These are phyloP conservation scores for Priceomyces haplophilus DNA, from an alignment of 805 yeast genomes.

Conservation along the genomic window DNA sequence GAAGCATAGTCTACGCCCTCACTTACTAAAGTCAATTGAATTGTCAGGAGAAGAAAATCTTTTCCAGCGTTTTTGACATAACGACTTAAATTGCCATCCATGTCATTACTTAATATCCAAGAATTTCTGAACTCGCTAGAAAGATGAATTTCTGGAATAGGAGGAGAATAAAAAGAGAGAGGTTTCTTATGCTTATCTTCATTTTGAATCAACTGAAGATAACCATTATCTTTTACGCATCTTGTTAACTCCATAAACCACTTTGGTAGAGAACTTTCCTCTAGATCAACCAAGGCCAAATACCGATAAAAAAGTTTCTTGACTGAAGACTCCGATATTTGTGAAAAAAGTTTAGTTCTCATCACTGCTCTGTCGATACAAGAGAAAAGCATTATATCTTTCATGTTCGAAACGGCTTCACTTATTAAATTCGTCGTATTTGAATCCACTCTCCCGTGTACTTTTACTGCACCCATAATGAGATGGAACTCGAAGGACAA, in stretches of 20 bases:
- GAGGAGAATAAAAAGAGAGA: neutral
- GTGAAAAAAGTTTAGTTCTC: neutral
- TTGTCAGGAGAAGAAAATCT: neutral
- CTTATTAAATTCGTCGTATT: neutral
- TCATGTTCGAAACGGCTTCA: neutral
- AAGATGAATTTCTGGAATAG: neutral
- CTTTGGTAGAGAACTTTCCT: neutral
- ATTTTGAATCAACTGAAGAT: neutral
- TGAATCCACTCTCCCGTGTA: neutral
- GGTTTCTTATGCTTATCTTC: neutral
- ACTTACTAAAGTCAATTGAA: neutral
- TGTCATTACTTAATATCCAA: neutral
- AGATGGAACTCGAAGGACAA: constrained; percentile 8
- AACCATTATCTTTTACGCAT: neutral
- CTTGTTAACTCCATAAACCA: constrained; percentile 1
- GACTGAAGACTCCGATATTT: neutral
- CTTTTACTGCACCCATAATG: neutral
- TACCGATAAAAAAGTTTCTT: constrained; percentile 7
- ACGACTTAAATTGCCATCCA: neutral
- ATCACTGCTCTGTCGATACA: neutral
- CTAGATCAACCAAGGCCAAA: constrained; percentile 6
- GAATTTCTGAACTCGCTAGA: neutral
- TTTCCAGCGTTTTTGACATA: neutral
- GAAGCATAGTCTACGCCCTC: neutral
- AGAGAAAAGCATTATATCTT: constrained; percentile 4